Conservation (phyloP, 106 monocot species). For the Dendrobium catenatum region DNA sequence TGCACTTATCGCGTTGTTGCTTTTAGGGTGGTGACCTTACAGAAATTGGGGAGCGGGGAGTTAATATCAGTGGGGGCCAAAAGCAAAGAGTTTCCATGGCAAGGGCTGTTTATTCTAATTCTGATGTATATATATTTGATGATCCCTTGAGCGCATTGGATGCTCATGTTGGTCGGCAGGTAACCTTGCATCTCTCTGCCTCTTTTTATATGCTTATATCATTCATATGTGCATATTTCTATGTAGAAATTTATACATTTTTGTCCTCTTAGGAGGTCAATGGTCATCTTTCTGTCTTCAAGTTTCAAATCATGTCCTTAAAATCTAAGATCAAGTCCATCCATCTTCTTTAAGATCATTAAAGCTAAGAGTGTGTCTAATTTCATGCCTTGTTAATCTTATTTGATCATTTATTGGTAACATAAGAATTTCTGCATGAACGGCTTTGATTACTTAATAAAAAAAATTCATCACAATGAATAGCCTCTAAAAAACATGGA, state of each 20-base stretch:
- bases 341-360: background rate
- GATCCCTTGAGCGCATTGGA: slow-evolving; percentile 98
- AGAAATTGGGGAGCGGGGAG: slow-evolving; percentile 99
- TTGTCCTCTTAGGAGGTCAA: background rate
- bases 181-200: slow-evolving; percentile 14
- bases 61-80: slow-evolving; percentile 98
- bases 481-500: background rate
- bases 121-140: slow-evolving; percentile 99
- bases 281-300: background rate
- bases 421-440: background rate
- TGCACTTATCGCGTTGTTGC: background rate
- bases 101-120: slow-evolving; percentile 93
- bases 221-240: background rate
- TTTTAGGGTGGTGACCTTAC: slow-evolving; percentile 94
- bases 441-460: background rate
- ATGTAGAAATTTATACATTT: background rate
- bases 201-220: background rate
- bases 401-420: background rate
- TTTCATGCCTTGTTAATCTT: background rate
- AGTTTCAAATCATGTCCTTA: background rate
- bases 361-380: background rate
- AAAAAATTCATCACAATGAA: background rate
- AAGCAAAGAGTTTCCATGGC: slow-evolving; percentile 99
- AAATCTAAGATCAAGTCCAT: background rate
- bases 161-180: slow-evolving; percentile 99